phyloP scores from a whole-genome alignment of 2,329 filamentous ascomycete species.

The Hypomyces perniciosus region DNA sequence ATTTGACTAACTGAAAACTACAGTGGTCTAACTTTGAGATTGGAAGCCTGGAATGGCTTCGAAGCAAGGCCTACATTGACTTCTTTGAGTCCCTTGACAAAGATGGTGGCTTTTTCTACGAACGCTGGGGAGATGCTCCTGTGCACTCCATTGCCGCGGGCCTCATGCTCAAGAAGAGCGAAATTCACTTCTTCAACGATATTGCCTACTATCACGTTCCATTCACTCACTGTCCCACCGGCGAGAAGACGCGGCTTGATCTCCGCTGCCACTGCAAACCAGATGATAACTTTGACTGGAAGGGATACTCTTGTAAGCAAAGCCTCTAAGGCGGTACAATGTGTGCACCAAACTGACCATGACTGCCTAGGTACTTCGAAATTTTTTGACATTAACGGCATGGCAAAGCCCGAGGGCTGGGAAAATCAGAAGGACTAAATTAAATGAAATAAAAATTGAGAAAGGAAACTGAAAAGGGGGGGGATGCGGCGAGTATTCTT shows the following conservation, averaged over 20 bases:
- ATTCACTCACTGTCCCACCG: conserved; percentile 95
- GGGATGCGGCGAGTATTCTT: not conserved
- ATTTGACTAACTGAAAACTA: conserved; percentile 16
- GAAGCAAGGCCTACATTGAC: conserved; percentile 81
- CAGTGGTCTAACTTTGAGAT: conserved; percentile 99
- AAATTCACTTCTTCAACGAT: conserved; percentile 98
- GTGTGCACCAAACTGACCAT: conserved; percentile 10
- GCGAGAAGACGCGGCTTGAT: conserved; percentile 75
- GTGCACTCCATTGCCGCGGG: conserved; percentile 95
- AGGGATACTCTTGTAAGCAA: conserved; percentile 85
- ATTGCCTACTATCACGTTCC: conserved; percentile 98
- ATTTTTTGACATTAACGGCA: conserved; percentile 76
- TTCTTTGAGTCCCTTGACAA: conserved; percentile 84
- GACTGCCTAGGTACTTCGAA: conserved; percentile 54
- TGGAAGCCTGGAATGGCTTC: conserved; percentile 87
- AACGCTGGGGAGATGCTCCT: conserved; percentile 95
- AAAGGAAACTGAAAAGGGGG: not conserved
- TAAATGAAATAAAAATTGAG: not conserved
- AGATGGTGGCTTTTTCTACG: conserved; percentile 97
- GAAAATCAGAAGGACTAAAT: conserved; percentile 57
- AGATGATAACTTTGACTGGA: conserved; percentile 98
- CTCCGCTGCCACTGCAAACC: conserved; percentile 94
- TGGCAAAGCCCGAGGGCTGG: conserved; percentile 80
- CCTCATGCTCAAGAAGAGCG: conserved; percentile 81
- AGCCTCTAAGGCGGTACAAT: no score